Base-by-base conservation (phyloP, 2,329 filamentous ascomycete species). In the Aspergillus sp. region DNA sequence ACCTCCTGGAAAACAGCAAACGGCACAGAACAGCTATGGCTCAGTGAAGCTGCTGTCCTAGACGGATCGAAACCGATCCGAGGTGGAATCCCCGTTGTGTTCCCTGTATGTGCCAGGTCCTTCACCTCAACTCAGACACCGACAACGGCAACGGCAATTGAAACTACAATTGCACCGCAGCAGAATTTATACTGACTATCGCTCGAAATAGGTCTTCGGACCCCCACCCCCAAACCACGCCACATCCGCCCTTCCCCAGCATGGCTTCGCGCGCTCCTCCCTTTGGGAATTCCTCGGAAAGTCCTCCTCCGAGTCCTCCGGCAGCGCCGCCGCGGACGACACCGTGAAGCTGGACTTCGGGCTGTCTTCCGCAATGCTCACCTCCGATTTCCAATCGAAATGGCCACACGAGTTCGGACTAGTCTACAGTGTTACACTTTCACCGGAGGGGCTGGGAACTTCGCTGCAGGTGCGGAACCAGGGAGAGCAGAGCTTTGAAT, bases 271-370 rank as follows among this genome's bases (percentile, higher is more conserved):
- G 40, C 91, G 95, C 67, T 93, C 85, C 70, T 90, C 88, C 46
- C 85, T 85, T 62, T 99, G 95, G 95, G 93, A 98, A 75, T 96
- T 95, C 73, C 83, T 99, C 40, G 79, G 79, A 53, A 96, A 93
- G 78, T 91, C 88, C 6, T 87, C 84, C n/a, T 85, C 84, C 6
- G 88, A 92, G 73, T 83, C 80, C 69, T 41, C 74, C 44, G 78
- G 8, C 43, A 70, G 70, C 57, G 70, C 77, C 64, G 57, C 75
- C 46, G 79, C 79, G 61, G 83, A 90, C 70, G 81, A 86, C 69
- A 88, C 87, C 49, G 88, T 98, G 64, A 97, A 96, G 82, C 87
- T 99, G 60, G 95, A 99, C 79, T 98, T 99, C 75, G 95, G 93
- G 27, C 87, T 99, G 37, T 91, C 89, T 52, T 84, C 86, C 27